These are phyloP conservation scores for Fagopyrum esculentum DNA, from an alignment of 148 eudicot species.

Conservation along the genomic window DNA sequence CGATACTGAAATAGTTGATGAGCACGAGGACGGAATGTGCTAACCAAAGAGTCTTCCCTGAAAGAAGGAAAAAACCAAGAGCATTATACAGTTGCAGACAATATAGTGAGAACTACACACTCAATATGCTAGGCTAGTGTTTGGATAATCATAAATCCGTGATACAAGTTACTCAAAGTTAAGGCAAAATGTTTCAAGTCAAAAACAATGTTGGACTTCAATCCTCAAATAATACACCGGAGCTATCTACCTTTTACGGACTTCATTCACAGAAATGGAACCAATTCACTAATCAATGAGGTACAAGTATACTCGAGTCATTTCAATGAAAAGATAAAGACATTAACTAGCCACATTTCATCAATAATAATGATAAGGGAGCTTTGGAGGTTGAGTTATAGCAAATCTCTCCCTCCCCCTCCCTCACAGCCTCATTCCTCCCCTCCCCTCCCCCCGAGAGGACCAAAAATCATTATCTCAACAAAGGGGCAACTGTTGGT, in stretches of 20 bases:
- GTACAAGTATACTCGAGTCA: no score
- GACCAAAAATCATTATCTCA: neutral
- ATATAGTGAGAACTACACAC: neutral
- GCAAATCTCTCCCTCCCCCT: neutral
- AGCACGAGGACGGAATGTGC: constrained; percentile 88
- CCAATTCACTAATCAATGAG: no score
- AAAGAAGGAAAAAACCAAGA: constrained; percentile 10
- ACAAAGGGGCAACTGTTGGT: neutral
- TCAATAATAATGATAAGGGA: neutral
- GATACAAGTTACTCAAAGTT: neutral
- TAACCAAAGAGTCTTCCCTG: constrained; percentile 86
- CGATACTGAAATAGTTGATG: constrained; percentile 94
- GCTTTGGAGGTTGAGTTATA: neutral
- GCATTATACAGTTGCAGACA: neutral
- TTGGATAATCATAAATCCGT: neutral
- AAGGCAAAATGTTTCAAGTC: neutral
- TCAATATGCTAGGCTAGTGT: neutral
- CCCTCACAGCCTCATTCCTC: neutral
- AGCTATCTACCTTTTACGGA: no score
- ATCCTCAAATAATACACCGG: neutral
- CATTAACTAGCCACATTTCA: no score
- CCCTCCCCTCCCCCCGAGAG: neutral
- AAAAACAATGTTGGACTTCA: neutral
- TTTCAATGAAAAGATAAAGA: no score
- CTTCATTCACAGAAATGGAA: no score